Evolutionary conservation across 2,329 filamentous ascomycete genomes (phyloP).

Genomic region (Hypoxylon sp.): DNA sequence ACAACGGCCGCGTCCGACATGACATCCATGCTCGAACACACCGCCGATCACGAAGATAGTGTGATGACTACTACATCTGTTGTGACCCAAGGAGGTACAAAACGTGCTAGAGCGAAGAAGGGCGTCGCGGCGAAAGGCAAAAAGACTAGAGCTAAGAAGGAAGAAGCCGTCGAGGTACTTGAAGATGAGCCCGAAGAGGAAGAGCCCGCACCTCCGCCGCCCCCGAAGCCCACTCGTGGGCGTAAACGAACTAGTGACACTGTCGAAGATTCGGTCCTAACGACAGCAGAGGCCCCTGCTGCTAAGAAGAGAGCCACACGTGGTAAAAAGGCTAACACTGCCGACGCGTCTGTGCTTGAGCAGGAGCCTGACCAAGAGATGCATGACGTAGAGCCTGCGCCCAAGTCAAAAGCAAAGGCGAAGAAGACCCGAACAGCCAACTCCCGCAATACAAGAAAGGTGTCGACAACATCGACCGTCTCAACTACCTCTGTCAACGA

Average conservation of each 20-base stretch:
- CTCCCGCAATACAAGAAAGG: slow-evolving; percentile 58
- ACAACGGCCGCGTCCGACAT: slow-evolving; percentile 63
- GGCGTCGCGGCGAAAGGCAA: slow-evolving; percentile 59
- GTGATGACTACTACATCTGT: slow-evolving; percentile 69
- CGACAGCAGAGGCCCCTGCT: slow-evolving; percentile 61
- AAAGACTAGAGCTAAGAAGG: slow-evolving; percentile 64
- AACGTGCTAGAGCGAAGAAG: slow-evolving; percentile 67
- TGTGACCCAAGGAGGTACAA: slow-evolving; percentile 66
- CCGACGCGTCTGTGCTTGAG: slow-evolving; percentile 55
- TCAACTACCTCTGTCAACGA: slow-evolving; percentile 53
- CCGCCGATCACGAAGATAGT: slow-evolving; percentile 67
- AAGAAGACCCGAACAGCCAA: slow-evolving; percentile 62
- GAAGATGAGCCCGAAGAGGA: slow-evolving; percentile 53
- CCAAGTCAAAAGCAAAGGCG: slow-evolving; percentile 51
- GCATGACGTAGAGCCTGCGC: slow-evolving; percentile 50
- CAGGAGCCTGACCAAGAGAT: slow-evolving; percentile 56
- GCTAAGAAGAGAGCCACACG: slow-evolving; percentile 70
- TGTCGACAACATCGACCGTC: slow-evolving; percentile 62
- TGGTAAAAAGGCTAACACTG: slow-evolving; percentile 60
- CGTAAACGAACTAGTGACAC: slow-evolving; percentile 74
- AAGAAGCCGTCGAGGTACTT: slow-evolving; percentile 62
- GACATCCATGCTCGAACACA: slow-evolving; percentile 60
- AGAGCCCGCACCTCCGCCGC: slow-evolving; percentile 48
- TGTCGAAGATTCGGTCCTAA: slow-evolving; percentile 61
- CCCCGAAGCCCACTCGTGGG: slow-evolving; percentile 60